Base-by-base conservation (phyloP, 2,329 filamentous ascomycete species). In the Blumeriella jaapii region DNA sequence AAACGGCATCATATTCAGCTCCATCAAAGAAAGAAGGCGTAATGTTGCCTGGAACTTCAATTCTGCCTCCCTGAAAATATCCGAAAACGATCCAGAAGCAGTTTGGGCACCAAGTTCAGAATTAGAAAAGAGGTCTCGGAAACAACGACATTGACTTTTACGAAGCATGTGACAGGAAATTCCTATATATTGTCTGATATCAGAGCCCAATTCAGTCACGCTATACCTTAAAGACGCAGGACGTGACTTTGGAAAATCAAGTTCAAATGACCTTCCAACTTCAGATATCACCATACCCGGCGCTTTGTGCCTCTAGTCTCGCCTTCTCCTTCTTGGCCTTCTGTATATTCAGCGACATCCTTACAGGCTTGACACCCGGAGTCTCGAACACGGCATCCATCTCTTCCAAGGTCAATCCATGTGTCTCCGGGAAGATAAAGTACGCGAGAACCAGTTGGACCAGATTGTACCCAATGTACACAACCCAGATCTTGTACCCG, bases 361-460 rank as follows among this genome's bases (percentile, higher is more conserved):
- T 62, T 2, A 64, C 61, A 5, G 61, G 61, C 26, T 48, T 40
- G 11, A 62, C 55, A 5, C 59, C 61, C 4, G 56, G 55, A 0
- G 61, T 64, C 44, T 64, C 69, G 39, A 76, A 75, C 36, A 75
- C 69, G 27, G 64, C 69, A 49, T 83, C 78, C 47, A 82, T 77
- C 58, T 83, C 74, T 57, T 84, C 79, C 39, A 83, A 68, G 2
- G 71, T 73, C 6, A 83, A 65, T 29, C 77, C 78, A 64, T 82
- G 82, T 46, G 78, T 82, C 60, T 82, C 79, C 42, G 78, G 78
- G 43, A 83, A 67, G 48, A 76, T 58, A 55, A 69, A 65, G 54
- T 61, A 74, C 33, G 69, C 58, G 6, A 61, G 45, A 3, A 61
- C 46, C n/a, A 69, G 51, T 47, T 67, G 64, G n/a, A 40, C 30